These are phyloP conservation scores for Begonia masoniana DNA, from an alignment of 306 rosid genomes.

Conservation along the genomic window DNA sequence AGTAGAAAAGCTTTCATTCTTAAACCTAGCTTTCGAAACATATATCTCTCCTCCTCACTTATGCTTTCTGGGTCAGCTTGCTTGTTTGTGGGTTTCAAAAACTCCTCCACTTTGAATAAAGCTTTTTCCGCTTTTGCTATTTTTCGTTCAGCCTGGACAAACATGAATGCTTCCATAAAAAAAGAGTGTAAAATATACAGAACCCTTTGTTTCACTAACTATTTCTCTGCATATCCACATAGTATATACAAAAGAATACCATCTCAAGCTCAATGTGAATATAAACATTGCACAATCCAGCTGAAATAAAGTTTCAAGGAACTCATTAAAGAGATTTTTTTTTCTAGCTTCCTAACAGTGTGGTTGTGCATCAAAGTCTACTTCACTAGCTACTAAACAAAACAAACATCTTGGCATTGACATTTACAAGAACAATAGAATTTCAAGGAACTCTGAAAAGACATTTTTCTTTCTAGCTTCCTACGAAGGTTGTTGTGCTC, in stretches of 20 bases:
- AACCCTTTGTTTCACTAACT: too few relatives aligned
- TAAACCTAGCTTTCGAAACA: slow-evolving; percentile 96
- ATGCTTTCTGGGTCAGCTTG: slow-evolving; percentile 77
- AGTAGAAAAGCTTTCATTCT: slow-evolving; percentile 97
- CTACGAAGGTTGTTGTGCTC: too few relatives aligned
- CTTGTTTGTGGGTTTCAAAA: slow-evolving; percentile 50
- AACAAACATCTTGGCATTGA: too few relatives aligned
- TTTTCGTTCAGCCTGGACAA: slow-evolving; percentile 64
- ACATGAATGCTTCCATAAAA: slow-evolving; percentile 15
- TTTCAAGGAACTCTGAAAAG: too few relatives aligned
- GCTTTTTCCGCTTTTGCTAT: slow-evolving; percentile 63
- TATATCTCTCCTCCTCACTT: slow-evolving; percentile 94
- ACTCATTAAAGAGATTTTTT: slow-evolving; percentile 72
- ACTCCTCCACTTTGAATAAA: slow-evolving; percentile 62
- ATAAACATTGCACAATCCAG: too few relatives aligned
- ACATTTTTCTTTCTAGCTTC: too few relatives aligned
- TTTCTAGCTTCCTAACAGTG: slow-evolving; percentile 69
- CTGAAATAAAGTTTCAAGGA: not conserved
- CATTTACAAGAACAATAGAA: too few relatives aligned
- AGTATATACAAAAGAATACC: too few relatives aligned
- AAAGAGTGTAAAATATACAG: not conserved
- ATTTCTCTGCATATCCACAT: too few relatives aligned
- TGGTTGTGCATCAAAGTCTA: slow-evolving; percentile 46
- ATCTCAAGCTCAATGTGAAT: too few relatives aligned
- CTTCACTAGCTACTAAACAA: slow-evolving; percentile 36